Base-by-base conservation (phyloP, 164 flowering plant genomes). In the Paratinospora sagittata region DNA sequence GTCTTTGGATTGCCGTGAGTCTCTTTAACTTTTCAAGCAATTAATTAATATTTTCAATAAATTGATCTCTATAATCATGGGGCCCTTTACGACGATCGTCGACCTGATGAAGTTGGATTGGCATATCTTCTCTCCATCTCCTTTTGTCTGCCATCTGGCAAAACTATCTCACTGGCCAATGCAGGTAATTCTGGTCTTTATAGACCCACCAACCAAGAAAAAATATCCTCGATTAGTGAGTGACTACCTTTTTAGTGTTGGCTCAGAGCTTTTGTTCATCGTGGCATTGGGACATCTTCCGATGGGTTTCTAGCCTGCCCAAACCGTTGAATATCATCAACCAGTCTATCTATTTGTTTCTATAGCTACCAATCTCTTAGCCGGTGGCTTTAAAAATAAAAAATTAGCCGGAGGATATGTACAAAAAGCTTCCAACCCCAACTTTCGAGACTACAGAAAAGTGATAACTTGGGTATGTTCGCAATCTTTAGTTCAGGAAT, bases 11-110 rank as follows among this genome's bases (percentile, higher is more conserved):
- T 16, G 58, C n/a, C n/a, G 16, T 52, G 19, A 19, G 19, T 49
- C 58, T 52, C 58, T 52, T 52, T 52, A 62, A 37, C 57, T 39
- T 63, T 61, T 19, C 65, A 71, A 24, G 62, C 52, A 17, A 45
- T 16, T 12, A n/a, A n/a, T n/a, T n/a, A 45, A 12, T 26, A 62
- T 24, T 60, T 6, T 39, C 43, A 39, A 10, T 69, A 19, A 60
- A 30, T 70, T 61, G 33, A 52, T 68, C n/a, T 49, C 39, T 30
- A n/a, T n/a, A 16, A 68, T 49, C 3, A 66, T 64, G 37, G 67
- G 43, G 34, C 14, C 69, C 60, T 69, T 52, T 36, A 69, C 58
- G 58, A 16, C n/a, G 58, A 52, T 52, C n/a, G n/a, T n/a, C 23
- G 58, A 52, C n/a, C 58, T 52, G 58, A 52, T 52, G 55, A 52